These are phyloP conservation scores for Irpex sp. DNA, from an alignment of 1,284 basidiomycete species.

Conservation along the genomic window DNA sequence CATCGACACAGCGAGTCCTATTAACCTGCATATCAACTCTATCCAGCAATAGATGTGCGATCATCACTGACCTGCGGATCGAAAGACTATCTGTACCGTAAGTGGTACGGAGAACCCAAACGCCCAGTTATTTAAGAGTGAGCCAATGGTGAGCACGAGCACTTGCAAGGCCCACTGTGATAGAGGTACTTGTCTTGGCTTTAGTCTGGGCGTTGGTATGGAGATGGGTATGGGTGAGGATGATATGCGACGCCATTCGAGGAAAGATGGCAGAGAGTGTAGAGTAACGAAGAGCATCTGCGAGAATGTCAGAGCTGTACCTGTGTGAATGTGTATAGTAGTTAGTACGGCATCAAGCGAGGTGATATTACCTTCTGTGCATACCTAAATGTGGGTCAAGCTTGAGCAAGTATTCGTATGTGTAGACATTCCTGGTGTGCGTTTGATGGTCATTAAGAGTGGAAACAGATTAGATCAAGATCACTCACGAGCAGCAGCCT, in stretches of 20 bases:
- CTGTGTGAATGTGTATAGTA: conserved; percentile 31
- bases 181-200: conserved; percentile 70
- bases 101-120: conserved; percentile 80
- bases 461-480: background rate
- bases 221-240: conserved; percentile 11
- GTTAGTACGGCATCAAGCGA: conserved; percentile 1
- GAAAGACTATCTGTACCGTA: conserved; percentile 84
- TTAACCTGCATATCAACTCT: conserved; percentile 4
- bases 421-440: conserved; percentile 57
- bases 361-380: conserved; percentile 16
- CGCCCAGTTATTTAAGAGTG: conserved; percentile 82
- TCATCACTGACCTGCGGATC: conserved; percentile 68
- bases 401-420: conserved; percentile 68
- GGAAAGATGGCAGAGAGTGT: conserved; percentile 40
- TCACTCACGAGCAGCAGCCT: conserved; percentile 75
- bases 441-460: too few relatives aligned
- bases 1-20: conserved; percentile 69
- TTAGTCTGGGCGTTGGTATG: conserved; percentile 44
- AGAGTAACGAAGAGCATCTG: conserved; percentile 79
- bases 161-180: conserved; percentile 77
- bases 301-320: conserved; percentile 81
- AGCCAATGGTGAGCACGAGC: conserved; percentile 64
- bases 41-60: conserved; percentile 11
- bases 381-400: conserved; percentile 67
- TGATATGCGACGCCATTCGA: too few relatives aligned